Evolutionary conservation across 257 asterid genomes (phyloP).

Genomic region (Nicotiana attenuata): DNA sequence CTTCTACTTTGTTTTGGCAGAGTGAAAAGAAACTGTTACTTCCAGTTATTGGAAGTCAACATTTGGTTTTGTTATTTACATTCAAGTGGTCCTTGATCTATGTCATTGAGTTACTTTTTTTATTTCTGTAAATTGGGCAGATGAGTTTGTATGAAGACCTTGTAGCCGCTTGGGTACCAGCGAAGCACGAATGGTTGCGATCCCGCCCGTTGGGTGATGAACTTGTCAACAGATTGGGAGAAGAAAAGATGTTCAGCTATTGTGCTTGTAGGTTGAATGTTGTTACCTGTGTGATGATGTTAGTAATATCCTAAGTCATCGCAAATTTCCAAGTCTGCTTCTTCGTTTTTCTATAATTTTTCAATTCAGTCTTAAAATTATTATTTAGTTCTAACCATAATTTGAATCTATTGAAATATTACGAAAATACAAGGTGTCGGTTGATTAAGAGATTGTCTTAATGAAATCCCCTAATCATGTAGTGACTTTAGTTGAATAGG

Average conservation of each 20-base stretch:
- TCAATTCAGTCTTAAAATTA: not conserved
- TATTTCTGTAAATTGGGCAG: slow-evolving; percentile 37
- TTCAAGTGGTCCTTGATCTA: not conserved
- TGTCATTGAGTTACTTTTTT: not conserved
- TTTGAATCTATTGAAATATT: not conserved
- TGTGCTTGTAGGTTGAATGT: slow-evolving; percentile 77
- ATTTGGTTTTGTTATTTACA: slow-evolving; percentile 8
- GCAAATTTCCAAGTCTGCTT: not conserved
- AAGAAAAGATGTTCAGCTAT: slow-evolving; percentile 80
- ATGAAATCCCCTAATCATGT: not conserved
- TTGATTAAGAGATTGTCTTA: not conserved
- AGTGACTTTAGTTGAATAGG: not conserved
- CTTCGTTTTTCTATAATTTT: not conserved
- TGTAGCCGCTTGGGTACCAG: slow-evolving; percentile 98
- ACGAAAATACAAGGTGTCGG: not conserved
- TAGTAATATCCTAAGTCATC: slow-evolving; percentile 16
- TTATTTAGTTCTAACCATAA: not conserved
- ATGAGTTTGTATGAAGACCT: slow-evolving; percentile 97
- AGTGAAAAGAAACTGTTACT: not conserved
- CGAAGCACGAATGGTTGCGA: slow-evolving; percentile 85
- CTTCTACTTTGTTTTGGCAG: slow-evolving; percentile 6
- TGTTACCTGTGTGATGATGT: slow-evolving; percentile 19
- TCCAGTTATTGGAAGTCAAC: not conserved
- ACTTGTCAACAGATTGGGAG: slow-evolving; percentile 64
- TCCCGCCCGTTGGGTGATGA: slow-evolving; percentile 72